These are phyloP conservation scores for Candida peoriensis DNA, from an alignment of 805 yeast genomes.

Conservation along the genomic window DNA sequence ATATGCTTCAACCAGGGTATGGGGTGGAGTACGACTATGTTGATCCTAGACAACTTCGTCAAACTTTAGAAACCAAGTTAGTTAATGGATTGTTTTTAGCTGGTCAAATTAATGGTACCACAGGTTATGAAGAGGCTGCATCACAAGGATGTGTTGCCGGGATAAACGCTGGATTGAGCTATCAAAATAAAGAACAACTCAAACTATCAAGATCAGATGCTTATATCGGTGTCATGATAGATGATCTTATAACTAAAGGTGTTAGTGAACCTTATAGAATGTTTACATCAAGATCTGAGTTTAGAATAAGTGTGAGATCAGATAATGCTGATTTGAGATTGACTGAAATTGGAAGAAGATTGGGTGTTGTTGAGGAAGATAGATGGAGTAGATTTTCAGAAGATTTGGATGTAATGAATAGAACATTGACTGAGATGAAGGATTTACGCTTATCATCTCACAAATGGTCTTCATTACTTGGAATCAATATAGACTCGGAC, in stretches of 20 bases:
- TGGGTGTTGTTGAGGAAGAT: constrained; percentile 61
- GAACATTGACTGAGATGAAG: constrained; percentile 41
- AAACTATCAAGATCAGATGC: constrained; percentile 74
- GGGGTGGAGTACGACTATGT: constrained; percentile 99
- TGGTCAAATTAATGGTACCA: constrained; percentile 97
- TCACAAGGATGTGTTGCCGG: constrained; percentile 97
- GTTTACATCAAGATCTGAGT: constrained; percentile 96
- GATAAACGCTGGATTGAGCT: constrained; percentile 78
- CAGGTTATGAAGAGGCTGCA: constrained; percentile 99
- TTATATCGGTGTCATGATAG: constrained; percentile 86
- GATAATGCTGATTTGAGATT: constrained; percentile 91
- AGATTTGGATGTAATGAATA: constrained; percentile 42
- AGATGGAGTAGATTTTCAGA: constrained; percentile 46
- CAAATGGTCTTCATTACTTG: constrained; percentile 56
- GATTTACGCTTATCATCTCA: constrained; percentile 44
- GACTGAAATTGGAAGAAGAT: constrained; percentile 58
- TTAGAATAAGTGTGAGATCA: constrained; percentile 81
- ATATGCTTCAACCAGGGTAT: constrained; percentile 92
- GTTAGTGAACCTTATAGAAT: constrained; percentile 96
- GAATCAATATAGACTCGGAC: constrained; percentile 46
- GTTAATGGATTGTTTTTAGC: constrained; percentile 81
- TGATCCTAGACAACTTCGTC: constrained; percentile 82
- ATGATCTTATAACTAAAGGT: constrained; percentile 92
- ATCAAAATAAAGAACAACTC: constrained; percentile 37
- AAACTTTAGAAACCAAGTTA: constrained; percentile 75